Conservation (phyloP, 1,284 basidiomycete species). For the Malassezia pachydermatis region DNA sequence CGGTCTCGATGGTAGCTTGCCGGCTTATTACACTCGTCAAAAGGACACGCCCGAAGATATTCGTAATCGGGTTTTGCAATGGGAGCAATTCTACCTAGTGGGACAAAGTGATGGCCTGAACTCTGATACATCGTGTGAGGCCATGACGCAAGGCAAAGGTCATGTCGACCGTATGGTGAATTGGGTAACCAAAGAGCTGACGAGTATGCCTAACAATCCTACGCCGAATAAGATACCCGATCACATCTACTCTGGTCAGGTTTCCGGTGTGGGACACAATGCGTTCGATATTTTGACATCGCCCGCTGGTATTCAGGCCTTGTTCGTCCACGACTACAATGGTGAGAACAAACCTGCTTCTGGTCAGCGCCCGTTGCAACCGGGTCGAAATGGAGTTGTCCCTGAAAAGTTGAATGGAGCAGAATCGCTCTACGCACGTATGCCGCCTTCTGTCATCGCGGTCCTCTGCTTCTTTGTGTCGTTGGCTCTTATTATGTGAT, state of each 20-base stretch:
- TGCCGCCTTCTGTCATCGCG: too few relatives aligned
- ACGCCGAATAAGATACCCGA: conserved; percentile 21
- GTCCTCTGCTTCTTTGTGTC: too few relatives aligned
- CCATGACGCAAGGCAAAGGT: conserved; percentile 27
- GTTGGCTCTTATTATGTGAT: too few relatives aligned
- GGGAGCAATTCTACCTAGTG: conserved; percentile 31
- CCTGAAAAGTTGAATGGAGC: too few relatives aligned
- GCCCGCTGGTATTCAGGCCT: conserved; percentile 28
- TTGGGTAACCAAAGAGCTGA: conserved; percentile 30
- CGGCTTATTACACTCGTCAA: conserved; percentile 22
- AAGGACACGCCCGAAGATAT: conserved; percentile 6
- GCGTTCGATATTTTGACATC: conserved; percentile 27
- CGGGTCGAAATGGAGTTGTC: too few relatives aligned
- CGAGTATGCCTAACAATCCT: conserved; percentile 25
- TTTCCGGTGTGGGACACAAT: conserved; percentile 26
- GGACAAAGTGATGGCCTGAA: conserved; percentile 23
- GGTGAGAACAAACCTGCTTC: conserved; percentile 14
- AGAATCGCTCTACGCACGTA: too few relatives aligned
- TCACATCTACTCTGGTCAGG: conserved; percentile 19
- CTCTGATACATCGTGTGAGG: conserved; percentile 25
- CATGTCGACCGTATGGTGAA: conserved; percentile 36
- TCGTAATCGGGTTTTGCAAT: conserved; percentile 20
- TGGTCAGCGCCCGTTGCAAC: neutral
- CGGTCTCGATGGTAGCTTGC: conserved; percentile 34
- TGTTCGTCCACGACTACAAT: conserved; percentile 32